Evolutionary conservation across 2,329 filamentous ascomycete genomes (phyloP), one percentile per base, ranked within the genome.

Genomic region (Trichophyton simii): DNA sequence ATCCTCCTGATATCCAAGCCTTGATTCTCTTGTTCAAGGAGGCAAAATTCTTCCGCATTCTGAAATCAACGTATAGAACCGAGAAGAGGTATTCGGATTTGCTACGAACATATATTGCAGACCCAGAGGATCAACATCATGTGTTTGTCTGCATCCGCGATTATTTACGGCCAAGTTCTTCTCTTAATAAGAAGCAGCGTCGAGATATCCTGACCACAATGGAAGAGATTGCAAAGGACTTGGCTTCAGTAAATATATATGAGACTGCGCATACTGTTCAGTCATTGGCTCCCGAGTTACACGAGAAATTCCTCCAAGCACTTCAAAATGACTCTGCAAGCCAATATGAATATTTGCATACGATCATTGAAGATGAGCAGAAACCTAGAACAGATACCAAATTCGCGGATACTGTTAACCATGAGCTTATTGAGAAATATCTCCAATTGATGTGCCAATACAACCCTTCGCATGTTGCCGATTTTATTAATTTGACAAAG

Each of bases 401-500:
- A 44, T 65, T 72, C 57, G 67, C 68, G 46, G 72, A 62, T 48
- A 62, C 65, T 52, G 67, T 72, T 36, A 80, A 83, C 48, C 79
- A 82, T 48, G 80, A 82, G 38, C 85, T 96, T 66, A 78, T 87
- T 4, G 94, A 97, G 72, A 82, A 82, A 61, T 97, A 97, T 72
- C 86, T 97, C 3, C 87, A 88, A 67, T 82, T 99, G 25, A 91
- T 97, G 86, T 99, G 95, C 75, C 83, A 79, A 61, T 96, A 90
- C 71, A 84, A 96, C 63, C 83, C 90, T 2, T 76, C 81, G 0
- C 89, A 91, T 67, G 92, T 99, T 1, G 88, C 89, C 2, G 86
- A 91, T 61, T 99, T 94, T 71, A 83, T 97, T 31, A 85, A 87
- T 42, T 72, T 83, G 1, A 79, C 95, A 1, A 88, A 90, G 66